Conservation (phyloP, 202 grass and related monocot species). For the Schoenoplectus triqueter region DNA sequence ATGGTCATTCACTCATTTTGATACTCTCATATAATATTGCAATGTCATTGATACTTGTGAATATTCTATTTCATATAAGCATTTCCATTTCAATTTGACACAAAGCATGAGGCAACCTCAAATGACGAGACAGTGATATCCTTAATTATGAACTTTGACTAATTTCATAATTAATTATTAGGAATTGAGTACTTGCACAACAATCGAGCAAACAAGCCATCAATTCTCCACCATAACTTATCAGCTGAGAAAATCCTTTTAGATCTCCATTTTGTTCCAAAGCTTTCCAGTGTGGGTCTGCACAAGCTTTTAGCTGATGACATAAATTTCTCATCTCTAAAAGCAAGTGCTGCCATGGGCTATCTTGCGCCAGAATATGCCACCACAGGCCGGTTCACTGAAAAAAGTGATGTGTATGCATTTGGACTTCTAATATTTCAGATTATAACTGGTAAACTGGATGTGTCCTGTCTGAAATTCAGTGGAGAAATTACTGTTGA, state of each 20-base stretch:
- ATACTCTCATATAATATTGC: background rate
- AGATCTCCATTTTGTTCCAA: slow-evolving; percentile 60
- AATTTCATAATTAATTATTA: slow-evolving; percentile 39
- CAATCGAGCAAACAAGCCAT: slow-evolving; percentile 61
- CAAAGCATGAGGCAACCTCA: slow-evolving; percentile 13
- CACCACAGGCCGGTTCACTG: slow-evolving; percentile 72
- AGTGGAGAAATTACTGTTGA: slow-evolving; percentile 19
- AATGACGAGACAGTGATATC: slow-evolving; percentile 15
- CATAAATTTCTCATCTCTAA: slow-evolving; percentile 86
- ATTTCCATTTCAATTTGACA: slow-evolving; percentile 22
- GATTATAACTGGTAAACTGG: slow-evolving; percentile 68
- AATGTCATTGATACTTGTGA: background rate
- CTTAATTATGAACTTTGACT: slow-evolving; percentile 20
- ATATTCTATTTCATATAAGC: slow-evolving; percentile 4
- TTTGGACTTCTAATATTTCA: slow-evolving; percentile 81
- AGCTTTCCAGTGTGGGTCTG: slow-evolving; percentile 63
- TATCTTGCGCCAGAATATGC: slow-evolving; percentile 84
- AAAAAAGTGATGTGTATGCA: slow-evolving; percentile 89
- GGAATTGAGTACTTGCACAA: slow-evolving; percentile 88
- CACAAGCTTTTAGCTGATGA: slow-evolving; percentile 87
- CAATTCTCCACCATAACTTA: slow-evolving; percentile 89
- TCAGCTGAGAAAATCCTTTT: slow-evolving; percentile 89
- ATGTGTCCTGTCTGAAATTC: slow-evolving; percentile 49
- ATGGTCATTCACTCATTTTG: too few species aligned
- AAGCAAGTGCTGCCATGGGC: slow-evolving; percentile 86